Percentiles rank a stretch among this genome's conserved stretches.
Evolutionary conservation across 306 rosid genomes (phyloP).

Genomic region (Rosa chinensis): DNA sequence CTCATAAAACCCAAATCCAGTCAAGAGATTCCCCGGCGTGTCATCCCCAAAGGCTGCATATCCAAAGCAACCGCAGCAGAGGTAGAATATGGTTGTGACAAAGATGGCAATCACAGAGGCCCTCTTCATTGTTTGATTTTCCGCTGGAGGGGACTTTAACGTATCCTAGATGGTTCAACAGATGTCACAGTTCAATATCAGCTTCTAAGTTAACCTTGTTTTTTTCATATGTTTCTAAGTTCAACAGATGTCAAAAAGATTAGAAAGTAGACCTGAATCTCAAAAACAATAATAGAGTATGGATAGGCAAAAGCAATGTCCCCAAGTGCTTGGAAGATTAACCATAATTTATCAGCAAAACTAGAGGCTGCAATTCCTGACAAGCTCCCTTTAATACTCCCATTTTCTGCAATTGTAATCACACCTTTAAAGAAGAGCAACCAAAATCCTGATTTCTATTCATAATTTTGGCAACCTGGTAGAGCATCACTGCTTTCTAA

Average conservation of each 20-base stretch:
- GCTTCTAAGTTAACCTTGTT: not conserved
- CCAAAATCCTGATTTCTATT: not conserved
- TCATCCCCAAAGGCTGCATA: slow-evolving; percentile 81
- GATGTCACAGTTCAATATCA: slow-evolving; percentile 10
- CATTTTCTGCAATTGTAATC: slow-evolving; percentile 60
- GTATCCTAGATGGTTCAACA: slow-evolving; percentile 63
- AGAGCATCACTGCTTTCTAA: no score
- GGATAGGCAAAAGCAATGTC: slow-evolving; percentile 93
- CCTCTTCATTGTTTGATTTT: slow-evolving; percentile 77
- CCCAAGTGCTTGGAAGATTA: slow-evolving; percentile 75
- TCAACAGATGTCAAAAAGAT: not conserved
- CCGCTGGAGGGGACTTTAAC: slow-evolving; percentile 73
- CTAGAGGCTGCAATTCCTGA: slow-evolving; percentile 63
- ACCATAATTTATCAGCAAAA: slow-evolving; percentile 57
- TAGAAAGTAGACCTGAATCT: slow-evolving; percentile 60
- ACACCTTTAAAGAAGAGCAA: not conserved
- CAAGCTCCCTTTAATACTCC: slow-evolving; percentile 63
- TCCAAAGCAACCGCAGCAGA: slow-evolving; percentile 85
- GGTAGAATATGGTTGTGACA: slow-evolving; percentile 77
- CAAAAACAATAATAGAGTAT: slow-evolving; percentile 62
- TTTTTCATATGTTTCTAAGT: no score
- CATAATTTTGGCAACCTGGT: no score
- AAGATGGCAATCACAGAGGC: slow-evolving; percentile 56
- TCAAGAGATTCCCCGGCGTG: slow-evolving; percentile 85
- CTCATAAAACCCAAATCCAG: slow-evolving; percentile 79